Evolutionary conservation across 2,329 filamentous ascomycete species (phyloP).

Genomic region (Alternaria dauci): DNA sequence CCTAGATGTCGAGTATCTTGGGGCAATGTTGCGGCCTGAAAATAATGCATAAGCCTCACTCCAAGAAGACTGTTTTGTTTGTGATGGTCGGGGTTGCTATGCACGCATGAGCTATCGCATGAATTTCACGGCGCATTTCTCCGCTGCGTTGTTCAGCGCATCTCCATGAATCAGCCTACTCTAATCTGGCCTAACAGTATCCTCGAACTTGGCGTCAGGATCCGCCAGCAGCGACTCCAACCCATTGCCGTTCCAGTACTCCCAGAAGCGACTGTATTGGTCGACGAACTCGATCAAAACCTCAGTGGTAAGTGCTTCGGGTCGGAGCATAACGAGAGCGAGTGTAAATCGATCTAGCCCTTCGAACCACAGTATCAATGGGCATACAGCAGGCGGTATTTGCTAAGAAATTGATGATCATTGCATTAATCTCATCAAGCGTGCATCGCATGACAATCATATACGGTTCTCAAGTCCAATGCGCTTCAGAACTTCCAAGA

Average conservation of each 20-base stretch:
- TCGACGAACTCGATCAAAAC: not conserved
- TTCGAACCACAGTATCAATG: too few species aligned
- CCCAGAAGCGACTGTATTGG: not conserved
- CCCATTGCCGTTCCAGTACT: not conserved
- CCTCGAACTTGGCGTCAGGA: not conserved
- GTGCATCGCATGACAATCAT: too few species aligned
- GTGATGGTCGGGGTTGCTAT: not conserved
- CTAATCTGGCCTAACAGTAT: not conserved
- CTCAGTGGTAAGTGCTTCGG: not conserved
- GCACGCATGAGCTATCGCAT: not conserved
- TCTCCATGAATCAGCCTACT: not conserved
- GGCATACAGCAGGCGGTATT: too few species aligned
- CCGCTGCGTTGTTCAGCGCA: not conserved
- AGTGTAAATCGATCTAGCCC: not conserved
- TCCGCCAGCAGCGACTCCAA: not conserved
- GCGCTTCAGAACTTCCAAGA: too few species aligned
- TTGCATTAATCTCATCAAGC: too few species aligned
- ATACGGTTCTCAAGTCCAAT: too few species aligned
- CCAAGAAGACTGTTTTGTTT: not conserved
- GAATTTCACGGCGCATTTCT: not conserved
- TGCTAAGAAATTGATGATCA: too few species aligned
- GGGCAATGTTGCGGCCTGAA: not conserved
- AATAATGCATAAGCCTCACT: not conserved
- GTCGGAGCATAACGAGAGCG: not conserved
- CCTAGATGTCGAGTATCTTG: too few species aligned